A percentile compares a stretch with the other conserved stretches of the same genome.
Evolutionary conservation across 1,284 basidiomycete species (phyloP).

Genomic region (Sporisorium sorghi): DNA sequence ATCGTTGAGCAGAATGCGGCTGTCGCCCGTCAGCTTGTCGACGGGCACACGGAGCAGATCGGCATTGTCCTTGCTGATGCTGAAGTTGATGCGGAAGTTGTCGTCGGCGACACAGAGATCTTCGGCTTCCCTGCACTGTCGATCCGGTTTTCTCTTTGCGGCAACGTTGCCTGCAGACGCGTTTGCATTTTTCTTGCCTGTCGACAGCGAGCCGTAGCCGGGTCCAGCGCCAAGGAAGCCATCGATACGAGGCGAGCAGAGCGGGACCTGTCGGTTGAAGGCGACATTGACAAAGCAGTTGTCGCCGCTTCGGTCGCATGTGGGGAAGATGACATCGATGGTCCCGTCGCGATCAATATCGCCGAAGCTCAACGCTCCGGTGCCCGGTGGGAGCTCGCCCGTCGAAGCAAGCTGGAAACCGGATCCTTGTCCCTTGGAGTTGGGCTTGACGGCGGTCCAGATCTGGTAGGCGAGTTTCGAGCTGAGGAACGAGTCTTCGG

Average conservation of each 20-base stretch:
- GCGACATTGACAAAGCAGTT: slow-evolving; percentile 89
- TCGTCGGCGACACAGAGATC: slow-evolving; percentile 85
- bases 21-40: slow-evolving; percentile 72
- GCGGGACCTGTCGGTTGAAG: slow-evolving; percentile 88
- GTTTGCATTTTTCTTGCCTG: slow-evolving; percentile 8
- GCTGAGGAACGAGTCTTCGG: slow-evolving; percentile 69
- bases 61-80: slow-evolving; percentile 73
- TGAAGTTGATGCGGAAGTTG: slow-evolving; percentile 82
- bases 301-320: slow-evolving; percentile 74
- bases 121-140: slow-evolving; percentile 75
- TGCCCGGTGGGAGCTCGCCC: slow-evolving; percentile 80
- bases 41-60: slow-evolving; percentile 79
- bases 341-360: slow-evolving; percentile 97
- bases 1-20: slow-evolving; percentile 78
- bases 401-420: slow-evolving; percentile 80
- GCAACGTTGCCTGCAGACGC: background rate
- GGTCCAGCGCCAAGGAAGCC: slow-evolving; percentile 55
- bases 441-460: slow-evolving; percentile 74
- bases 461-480: slow-evolving; percentile 79
- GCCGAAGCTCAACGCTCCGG: slow-evolving; percentile 85
- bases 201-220: slow-evolving; percentile 23
- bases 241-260: slow-evolving; percentile 74
- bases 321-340: slow-evolving; percentile 91
- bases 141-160: slow-evolving; percentile 1
- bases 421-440: slow-evolving; percentile 66